Conservation (phyloP, 202 grass and related monocot species). For the Bolboschoenoplectus hybrid region DNA sequence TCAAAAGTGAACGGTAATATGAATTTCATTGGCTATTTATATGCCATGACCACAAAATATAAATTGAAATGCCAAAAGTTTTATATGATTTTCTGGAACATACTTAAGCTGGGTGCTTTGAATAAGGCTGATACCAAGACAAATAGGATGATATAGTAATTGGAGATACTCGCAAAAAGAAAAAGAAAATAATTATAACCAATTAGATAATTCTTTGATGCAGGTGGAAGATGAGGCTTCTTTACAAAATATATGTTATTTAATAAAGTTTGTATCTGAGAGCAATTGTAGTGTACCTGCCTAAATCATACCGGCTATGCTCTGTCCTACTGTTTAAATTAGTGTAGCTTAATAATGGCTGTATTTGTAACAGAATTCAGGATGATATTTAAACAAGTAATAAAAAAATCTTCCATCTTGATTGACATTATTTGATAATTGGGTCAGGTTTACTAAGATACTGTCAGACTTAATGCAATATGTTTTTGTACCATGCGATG, state of each 20-base stretch:
- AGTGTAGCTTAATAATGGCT: background rate
- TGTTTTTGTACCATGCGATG: background rate
- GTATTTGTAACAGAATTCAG: background rate
- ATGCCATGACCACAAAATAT: background rate
- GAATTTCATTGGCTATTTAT: background rate
- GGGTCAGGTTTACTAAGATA: background rate
- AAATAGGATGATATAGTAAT: background rate
- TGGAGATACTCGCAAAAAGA: background rate
- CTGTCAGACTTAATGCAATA: background rate
- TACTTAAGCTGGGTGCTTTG: background rate
- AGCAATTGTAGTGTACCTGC: background rate
- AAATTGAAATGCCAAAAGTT: constrained; percentile 9
- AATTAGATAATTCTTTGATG: constrained; percentile 14
- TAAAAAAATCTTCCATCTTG: background rate
- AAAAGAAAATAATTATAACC: background rate
- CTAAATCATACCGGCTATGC: background rate
- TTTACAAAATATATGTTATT: background rate
- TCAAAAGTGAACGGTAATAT: background rate
- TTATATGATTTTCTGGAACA: background rate
- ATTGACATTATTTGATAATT: background rate
- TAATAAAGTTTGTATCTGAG: background rate
- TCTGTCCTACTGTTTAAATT: background rate
- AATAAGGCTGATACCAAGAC: background rate
- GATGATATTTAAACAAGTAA: background rate
- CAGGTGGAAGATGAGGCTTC: constrained; percentile 16